Percentiles rank a stretch among this genome's conserved stretches.
phyloP scores from a whole-genome alignment of 305 asterid genomes.

The Plantago lanceolata region DNA sequence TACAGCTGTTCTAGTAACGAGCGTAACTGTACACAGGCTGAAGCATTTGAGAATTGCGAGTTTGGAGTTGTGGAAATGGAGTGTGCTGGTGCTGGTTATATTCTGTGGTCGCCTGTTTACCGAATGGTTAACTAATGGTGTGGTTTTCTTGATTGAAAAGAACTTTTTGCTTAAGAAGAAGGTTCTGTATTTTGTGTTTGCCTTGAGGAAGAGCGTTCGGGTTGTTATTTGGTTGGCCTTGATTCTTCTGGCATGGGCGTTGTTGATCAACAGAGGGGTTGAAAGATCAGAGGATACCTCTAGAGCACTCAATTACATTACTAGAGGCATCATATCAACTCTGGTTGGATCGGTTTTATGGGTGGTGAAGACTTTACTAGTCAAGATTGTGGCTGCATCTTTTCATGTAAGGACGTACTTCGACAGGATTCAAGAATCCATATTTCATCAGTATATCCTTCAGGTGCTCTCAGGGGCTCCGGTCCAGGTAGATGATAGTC shows the following conservation, averaged over 20 bases:
- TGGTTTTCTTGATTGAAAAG: slow-evolving; percentile 57
- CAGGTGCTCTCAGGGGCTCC: slow-evolving; percentile 48
- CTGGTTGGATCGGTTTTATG: slow-evolving; percentile 68
- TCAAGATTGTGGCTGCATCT: slow-evolving; percentile 53
- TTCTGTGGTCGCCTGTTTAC: slow-evolving; percentile 67
- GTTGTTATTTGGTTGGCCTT: slow-evolving; percentile 54
- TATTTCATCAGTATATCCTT: slow-evolving; percentile 64
- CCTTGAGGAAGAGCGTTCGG: slow-evolving; percentile 48
- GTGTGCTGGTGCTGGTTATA: slow-evolving; percentile 51
- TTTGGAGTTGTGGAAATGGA: slow-evolving; percentile 59
- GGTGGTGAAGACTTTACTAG: slow-evolving; percentile 58
- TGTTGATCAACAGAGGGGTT: slow-evolving; percentile 44
- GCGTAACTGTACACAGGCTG: slow-evolving; percentile 30
- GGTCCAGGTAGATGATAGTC: slow-evolving; percentile 3
- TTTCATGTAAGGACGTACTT: slow-evolving; percentile 68
- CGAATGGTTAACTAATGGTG: slow-evolving; percentile 43
- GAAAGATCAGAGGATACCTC: slow-evolving; percentile 29
- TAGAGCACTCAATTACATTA: slow-evolving; percentile 38
- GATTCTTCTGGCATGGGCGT: slow-evolving; percentile 55
- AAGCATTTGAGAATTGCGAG: slow-evolving; percentile 29
- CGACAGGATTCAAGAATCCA: slow-evolving; percentile 60
- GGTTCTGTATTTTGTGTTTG: slow-evolving; percentile 59
- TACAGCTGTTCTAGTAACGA: slow-evolving; percentile 33
- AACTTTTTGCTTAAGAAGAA: slow-evolving; percentile 59
- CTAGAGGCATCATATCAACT: slow-evolving; percentile 47